Base-by-base conservation (phyloP, 306 rosid genomes). In the Cicer judaicum region DNA sequence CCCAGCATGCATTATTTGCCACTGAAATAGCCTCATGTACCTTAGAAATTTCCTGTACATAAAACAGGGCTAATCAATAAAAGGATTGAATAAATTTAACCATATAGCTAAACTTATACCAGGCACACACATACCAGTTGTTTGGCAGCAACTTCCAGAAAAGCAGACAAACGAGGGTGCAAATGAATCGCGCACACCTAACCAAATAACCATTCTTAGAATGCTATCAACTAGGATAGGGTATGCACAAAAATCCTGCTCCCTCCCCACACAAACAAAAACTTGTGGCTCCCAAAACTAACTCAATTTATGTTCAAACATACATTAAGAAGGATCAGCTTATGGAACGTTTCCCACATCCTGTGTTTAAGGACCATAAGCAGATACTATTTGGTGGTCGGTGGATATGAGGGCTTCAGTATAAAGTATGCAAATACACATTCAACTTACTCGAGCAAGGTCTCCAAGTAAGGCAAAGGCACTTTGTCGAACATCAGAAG, bases 1-100 rank as follows among this genome's bases (percentile, higher is more conserved):
- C 96, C 99, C 99, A 95, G 80, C 99, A 95, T 36, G 99, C 99
- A 87, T 95, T 95, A 82, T 95, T 95, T 76, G 99, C 99, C 68
- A 95, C 97, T 41, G 98, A 95, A 84, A 89, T 79, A 73, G 90
- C 90, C 79, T 89, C 93, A 80, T 84, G 88, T 57, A 92, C 85
- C 89, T 86, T 92, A 5, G 96, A 90, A 81, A 83, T 85, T 82
- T 84, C 90, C 99, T 95, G 89, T 47, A 61, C 54, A 82, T 44
- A 19, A 80, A 55, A 67, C 48, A 64, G 46, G 36, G 44, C 54
- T 75, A 49, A 49, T 71, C 59, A 81, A 74, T 73, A 65, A 61
- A 74, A 76, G 50, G 74, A 59, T 70, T 10, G 54, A 67, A 68
- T 52, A 72, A 72, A 64, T 47, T 14, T 53, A 47, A 63, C 34